Conservation (phyloP, 2,329 filamentous ascomycete species). For the Cordyceps fumosorosea region DNA sequence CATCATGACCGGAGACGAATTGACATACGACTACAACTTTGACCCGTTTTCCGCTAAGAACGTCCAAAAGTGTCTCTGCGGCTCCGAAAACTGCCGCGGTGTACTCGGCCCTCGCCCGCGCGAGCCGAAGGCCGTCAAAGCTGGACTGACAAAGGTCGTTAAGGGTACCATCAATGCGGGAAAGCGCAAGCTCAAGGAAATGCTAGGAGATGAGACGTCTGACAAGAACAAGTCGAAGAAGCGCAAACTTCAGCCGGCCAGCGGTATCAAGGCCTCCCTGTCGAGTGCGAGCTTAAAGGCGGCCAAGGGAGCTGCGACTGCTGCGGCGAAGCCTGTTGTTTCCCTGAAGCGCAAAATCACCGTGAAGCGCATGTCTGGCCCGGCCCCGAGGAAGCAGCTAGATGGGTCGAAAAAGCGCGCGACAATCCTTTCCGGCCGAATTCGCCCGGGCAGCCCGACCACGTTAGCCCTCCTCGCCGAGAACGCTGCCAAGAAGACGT, state of each 20-base stretch:
- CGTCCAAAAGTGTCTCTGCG: constrained; percentile 60
- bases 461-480: constrained; percentile 14
- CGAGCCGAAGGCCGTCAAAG: constrained; percentile 45
- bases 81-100: constrained; percentile 56
- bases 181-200: constrained; percentile 52
- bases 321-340: neutral
- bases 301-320: constrained; percentile 30
- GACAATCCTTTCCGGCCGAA: too few relatives aligned
- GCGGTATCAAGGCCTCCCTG: constrained; percentile 28
- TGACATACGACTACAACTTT: constrained; percentile 87
- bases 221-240: constrained; percentile 43
- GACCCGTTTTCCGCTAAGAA: constrained; percentile 64
- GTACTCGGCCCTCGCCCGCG: constrained; percentile 56
- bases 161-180: constrained; percentile 39
- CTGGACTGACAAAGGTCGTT: constrained; percentile 32
- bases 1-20: constrained; percentile 89
- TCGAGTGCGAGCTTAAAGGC: constrained; percentile 30
- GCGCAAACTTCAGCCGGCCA: constrained; percentile 30
- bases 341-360: neutral
- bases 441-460: constrained; percentile 18
- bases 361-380: constrained; percentile 16
- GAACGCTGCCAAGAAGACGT: constrained; percentile 8
- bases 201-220: constrained; percentile 36
- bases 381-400: too few relatives aligned
- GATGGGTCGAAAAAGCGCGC: too few relatives aligned